Evolutionary conservation across 176 grass and related monocot species (phyloP), one percentile per base, ranked within the genome.

Genomic region (Saccharum officinarum): DNA sequence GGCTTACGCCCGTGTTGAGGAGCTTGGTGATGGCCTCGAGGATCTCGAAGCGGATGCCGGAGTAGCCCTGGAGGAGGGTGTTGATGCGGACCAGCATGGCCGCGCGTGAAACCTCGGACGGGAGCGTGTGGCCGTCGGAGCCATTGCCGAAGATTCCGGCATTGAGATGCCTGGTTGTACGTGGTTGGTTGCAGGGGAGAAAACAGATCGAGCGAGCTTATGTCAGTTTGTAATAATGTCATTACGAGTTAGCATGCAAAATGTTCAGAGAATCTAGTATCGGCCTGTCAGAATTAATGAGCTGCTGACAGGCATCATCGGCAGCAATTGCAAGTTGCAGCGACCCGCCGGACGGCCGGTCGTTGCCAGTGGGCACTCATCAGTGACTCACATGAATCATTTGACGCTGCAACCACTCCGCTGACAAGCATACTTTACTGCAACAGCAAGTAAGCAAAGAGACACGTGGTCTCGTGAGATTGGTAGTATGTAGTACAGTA

Each of bases 11-110:
- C 5, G 80, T 46, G 84, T 92, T 92, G 76, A 92, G 69, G n/a
- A 92, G 72, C 77, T 83, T 82, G 30, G 84, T 84, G 64, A 92
- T 87, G 65, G 91, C 87, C 80, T 92, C 91, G 1, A 92, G 84
- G 84, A 92, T 87, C 84, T 92, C 91, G 81, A 92, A 92, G 25
- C 91, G 87, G 77, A 92, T 92, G 77, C 91, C 91, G 1, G 91
- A 92, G 84, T 85, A 92, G 11, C 91, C 91, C 71, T 92, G 91
- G 8, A 92, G 91, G 8, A 92, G 84, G 30, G 87, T 90, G 77
- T 92, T 92, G 76, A 92, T 87, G 55, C 91, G 87, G 20, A 92
- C 91, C 0, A 92, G 87, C 91, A 92, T 92, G 12, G 91, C 91
- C 26, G 91, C 91, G 7, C 92, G 92, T 3, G 82, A 71, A 37